These are phyloP conservation scores for Vitis hybrid DNA, from an alignment of 177 flowering plant species.

Conservation along the genomic window DNA sequence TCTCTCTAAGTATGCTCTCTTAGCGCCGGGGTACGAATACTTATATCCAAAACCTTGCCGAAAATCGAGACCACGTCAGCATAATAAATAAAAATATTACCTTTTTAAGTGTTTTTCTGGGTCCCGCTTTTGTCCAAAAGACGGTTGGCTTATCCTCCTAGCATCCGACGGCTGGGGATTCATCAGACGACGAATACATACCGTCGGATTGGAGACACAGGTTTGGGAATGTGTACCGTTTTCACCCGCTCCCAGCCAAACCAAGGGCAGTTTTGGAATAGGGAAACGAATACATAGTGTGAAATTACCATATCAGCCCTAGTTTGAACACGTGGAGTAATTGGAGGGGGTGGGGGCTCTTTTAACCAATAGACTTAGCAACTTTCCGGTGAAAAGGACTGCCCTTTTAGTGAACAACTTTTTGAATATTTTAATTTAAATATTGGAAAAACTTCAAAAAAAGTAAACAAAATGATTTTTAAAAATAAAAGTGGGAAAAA, in stretches of 20 bases:
- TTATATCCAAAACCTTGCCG: not conserved
- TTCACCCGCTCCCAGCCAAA: too few relatives aligned
- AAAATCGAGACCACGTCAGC: not conserved
- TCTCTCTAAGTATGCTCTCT: not conserved
- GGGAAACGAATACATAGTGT: too few relatives aligned
- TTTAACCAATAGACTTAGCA: not conserved
- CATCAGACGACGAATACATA: not conserved
- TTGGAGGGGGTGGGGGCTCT: not conserved
- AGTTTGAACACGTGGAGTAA: not conserved
- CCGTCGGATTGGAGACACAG: not conserved
- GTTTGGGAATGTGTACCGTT: too few relatives aligned
- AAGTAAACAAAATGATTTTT: not conserved
- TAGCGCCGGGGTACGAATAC: not conserved
- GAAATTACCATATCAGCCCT: too few relatives aligned
- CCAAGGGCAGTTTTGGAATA: slow-evolving; percentile 5
- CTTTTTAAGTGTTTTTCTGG: not conserved
- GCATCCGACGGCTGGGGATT: slow-evolving; percentile 6
- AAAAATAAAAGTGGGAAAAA: not conserved
- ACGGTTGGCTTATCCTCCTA: not conserved
- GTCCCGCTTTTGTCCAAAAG: not conserved
- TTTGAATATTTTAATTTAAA: not conserved
- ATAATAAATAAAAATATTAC: not conserved
- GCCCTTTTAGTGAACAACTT: not conserved
- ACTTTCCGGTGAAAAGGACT: not conserved
- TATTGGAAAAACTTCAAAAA: too few relatives aligned